phyloP scores from a whole-genome alignment of 2,329 filamentous ascomycete genomes.

The Aureobasidium musti region DNA sequence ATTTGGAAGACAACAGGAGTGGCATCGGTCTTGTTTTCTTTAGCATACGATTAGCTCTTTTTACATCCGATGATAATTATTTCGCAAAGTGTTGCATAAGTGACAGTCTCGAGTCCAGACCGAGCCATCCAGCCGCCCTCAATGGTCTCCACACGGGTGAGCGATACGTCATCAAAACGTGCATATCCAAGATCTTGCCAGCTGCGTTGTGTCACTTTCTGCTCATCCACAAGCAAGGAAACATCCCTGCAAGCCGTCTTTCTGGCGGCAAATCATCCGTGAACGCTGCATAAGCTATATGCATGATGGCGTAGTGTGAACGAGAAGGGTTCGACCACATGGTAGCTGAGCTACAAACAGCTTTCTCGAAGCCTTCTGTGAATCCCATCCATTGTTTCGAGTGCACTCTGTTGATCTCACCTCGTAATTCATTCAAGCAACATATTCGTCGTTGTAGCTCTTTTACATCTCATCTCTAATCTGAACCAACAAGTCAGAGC shows the following conservation, averaged over 20 bases:
- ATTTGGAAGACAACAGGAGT: background rate
- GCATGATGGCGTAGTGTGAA: slow-evolving; percentile 25
- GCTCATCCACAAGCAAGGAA: slow-evolving; percentile 18
- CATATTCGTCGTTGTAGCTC: background rate
- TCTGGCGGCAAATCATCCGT: slow-evolving; percentile 23
- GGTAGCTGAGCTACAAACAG: background rate
- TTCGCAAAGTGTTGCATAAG: background rate
- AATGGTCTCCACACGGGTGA: slow-evolving; percentile 16
- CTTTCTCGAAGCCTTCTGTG: slow-evolving; percentile 18
- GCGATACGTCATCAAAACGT: slow-evolving; percentile 6
- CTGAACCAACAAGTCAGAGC: background rate
- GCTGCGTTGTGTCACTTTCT: slow-evolving; percentile 3
- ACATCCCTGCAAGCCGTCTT: slow-evolving; percentile 19
- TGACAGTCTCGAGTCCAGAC: background rate
- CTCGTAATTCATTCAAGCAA: background rate
- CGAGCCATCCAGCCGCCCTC: background rate
- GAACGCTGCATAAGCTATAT: slow-evolving; percentile 14
- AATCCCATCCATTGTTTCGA: background rate
- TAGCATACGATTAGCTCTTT: background rate
- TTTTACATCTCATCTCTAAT: background rate
- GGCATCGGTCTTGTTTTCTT: background rate
- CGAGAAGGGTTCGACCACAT: slow-evolving; percentile 1
- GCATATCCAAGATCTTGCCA: background rate
- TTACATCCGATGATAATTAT: background rate
- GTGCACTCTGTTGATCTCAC: background rate